phyloP scores from a whole-genome alignment of 2,329 filamentous ascomycete species.

The Cryoendolithus antarcticus region DNA sequence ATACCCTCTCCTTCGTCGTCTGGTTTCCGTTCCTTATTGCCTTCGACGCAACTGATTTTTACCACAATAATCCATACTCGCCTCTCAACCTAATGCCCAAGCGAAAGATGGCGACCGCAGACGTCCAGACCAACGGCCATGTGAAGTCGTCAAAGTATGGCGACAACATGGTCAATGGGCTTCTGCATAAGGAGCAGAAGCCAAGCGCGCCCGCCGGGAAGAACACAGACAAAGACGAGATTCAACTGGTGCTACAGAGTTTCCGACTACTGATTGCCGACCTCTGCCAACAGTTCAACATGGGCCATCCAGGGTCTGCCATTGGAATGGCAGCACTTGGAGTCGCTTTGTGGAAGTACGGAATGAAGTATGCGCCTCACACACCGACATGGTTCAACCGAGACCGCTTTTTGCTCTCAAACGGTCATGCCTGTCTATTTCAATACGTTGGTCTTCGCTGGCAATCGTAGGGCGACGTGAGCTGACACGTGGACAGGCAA shows the following conservation, averaged over 20 bases:
- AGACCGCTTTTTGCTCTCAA: constrained; percentile 34
- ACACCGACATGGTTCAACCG: constrained; percentile 31
- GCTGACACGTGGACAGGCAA: constrained; percentile 37
- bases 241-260: constrained; percentile 21
- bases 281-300: constrained; percentile 56
- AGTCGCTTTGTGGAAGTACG: constrained; percentile 31
- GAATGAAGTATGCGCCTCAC: constrained; percentile 30
- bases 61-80: neutral
- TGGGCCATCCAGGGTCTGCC: constrained; percentile 49
- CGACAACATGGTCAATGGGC: constrained; percentile 6
- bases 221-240: constrained; percentile 3
- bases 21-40: too few species aligned
- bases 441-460: constrained; percentile 1
- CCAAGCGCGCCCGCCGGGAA: constrained; percentile 2
- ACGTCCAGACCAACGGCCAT: neutral
- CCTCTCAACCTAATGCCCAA: constrained; percentile 1
- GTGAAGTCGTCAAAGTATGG: constrained; percentile 3
- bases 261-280: constrained; percentile 55
- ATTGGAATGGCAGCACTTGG: constrained; percentile 33
- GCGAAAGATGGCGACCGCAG: constrained; percentile 3
- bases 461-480: too few species aligned
- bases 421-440: constrained; percentile 15
- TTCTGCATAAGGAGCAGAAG: constrained; percentile 5
- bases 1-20: too few species aligned
- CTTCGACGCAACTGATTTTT: neutral